Evolutionary conservation across 192 early-diverging fungal species (phyloP), one percentile per base, ranked within the genome.

Genomic region (Coemansia sp.): DNA sequence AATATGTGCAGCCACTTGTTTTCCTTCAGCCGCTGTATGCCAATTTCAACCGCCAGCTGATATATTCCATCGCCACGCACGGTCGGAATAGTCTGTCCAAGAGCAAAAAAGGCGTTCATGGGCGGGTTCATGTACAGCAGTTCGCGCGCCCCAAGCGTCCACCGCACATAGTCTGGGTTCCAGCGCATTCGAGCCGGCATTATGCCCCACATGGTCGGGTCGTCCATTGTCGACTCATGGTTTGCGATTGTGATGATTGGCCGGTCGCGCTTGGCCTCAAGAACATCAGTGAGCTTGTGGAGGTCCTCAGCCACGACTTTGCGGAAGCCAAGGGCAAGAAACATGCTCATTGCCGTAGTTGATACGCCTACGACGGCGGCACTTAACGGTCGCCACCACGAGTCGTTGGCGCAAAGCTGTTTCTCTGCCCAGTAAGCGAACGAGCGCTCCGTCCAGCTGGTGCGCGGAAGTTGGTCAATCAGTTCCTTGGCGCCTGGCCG

Each of bases 1-100:
- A 92, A 96, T n/a, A 96, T 79, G 50, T 96, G 94, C 35, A 95
- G 62, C 94, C 94, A 96, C 12, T 74, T 67, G 58, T 86, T 85
- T 18, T 86, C 69, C 53, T 86, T 82, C 19, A 91, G 69, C 53
- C 83, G 78, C 9, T 86, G 74, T 34, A 94, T 70, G 5, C 88
- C 92, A 60, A 84, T 84, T 70, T 96, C 88, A 38, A 96, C 82
- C 0, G 86, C 87, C 24, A 90, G 89, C 68, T 96, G 94, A 68
- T 91, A 87, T 34, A 96, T 87, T 0, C 91, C 91, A 53, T 73
- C 86, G 50, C 93, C 93, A 10, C 94, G 86, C 15, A 93, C 83
- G 3, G 87, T 90, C 4, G 94, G 91, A 15, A 94, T 83, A 26
- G 87, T 91, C 65, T 92, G 86, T 15, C 94, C 93, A 14, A 88